Evolutionary conservation across 257 asterid species (phyloP), one percentile per base, ranked within the genome.

Genomic region (Scutellaria barbata): DNA sequence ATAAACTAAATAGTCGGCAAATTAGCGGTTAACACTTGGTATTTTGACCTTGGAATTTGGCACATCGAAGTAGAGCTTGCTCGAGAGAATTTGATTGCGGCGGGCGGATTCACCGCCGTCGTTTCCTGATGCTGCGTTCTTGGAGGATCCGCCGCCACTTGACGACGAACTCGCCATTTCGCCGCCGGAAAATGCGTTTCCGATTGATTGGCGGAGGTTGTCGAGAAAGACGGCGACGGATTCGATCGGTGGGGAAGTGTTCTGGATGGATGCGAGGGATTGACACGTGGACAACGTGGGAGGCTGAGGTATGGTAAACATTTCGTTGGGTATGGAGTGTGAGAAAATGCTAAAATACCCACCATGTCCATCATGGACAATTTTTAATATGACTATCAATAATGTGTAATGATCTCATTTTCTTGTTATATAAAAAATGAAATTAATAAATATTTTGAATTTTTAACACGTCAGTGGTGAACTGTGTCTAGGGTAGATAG

Each of bases 11-110:
- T 7, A 22, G 16, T 6, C 17, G 22, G 20, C 3, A 53, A 37
- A 10, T 42, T 18, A 37, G 13, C 66, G 39, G n/a, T 25, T 47
- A 7, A 41, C 6, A 50, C 45, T 62, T 11, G 6, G 8, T 2
- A 2, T 30, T 40, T 45, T 66, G 54, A 87, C 98, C 89, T 87
- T 90, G 47, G 89, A 81, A 72, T 84, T 72, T 63, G 83, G 85
- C 68, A 88, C 90, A 59, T 92, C 98, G 79, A 87, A 89, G 89
- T 87, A 92, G 64, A 92, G 93, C 69, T 86, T 85, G 84, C 92
- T 92, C n/a, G 96, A 87, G 1, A 87, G 86, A 66, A 88, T 81
- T 66, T 92, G 92, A 66, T 54, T 55, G 45, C 92, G 85, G 50
- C 94, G 88, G 16, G 79, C 80, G 64, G 85, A 66, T 48, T 85